These are phyloP conservation scores for Mycosphaerella sp. DNA, from an alignment of 2,329 filamentous ascomycete species.

Conservation along the genomic window DNA sequence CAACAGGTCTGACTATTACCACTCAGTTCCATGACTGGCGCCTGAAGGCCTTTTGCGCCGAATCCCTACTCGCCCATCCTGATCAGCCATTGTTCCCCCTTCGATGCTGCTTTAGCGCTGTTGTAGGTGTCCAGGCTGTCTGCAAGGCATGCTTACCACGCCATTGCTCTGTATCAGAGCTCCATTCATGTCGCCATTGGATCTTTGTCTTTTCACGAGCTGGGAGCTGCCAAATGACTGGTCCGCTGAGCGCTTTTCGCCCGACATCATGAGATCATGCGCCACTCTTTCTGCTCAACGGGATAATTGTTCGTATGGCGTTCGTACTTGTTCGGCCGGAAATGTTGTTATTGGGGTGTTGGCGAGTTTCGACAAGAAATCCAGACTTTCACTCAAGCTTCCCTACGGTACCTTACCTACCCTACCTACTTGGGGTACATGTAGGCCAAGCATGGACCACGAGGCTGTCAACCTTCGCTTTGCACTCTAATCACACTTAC, in stretches of 20 bases:
- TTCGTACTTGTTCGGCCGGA: neutral
- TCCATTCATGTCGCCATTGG: conserved; percentile 50
- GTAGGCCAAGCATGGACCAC: too few relatives aligned
- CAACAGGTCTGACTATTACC: conserved; percentile 44
- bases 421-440: too few relatives aligned
- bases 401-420: too few relatives aligned
- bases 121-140: conserved; percentile 30
- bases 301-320: neutral
- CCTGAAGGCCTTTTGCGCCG: conserved; percentile 75
- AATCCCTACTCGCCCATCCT: conserved; percentile 51
- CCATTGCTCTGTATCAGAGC: conserved; percentile 54
- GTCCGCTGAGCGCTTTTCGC: conserved; percentile 87
- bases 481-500: neutral
- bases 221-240: conserved; percentile 74
- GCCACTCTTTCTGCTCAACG: neutral
- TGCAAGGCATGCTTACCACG: conserved; percentile 48
- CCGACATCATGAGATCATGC: conserved; percentile 57
- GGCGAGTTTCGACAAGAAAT: neutral
- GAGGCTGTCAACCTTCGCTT: too few relatives aligned
- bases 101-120: conserved; percentile 23
- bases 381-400: neutral
- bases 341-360: neutral
- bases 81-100: conserved; percentile 25
- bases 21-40: conserved; percentile 88
- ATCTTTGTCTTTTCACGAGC: conserved; percentile 84